Percentiles rank a stretch among this genome's conserved stretches.
Conservation (phyloP, 768 basidiomycete genomes). For the Trametes punicea region DNA sequence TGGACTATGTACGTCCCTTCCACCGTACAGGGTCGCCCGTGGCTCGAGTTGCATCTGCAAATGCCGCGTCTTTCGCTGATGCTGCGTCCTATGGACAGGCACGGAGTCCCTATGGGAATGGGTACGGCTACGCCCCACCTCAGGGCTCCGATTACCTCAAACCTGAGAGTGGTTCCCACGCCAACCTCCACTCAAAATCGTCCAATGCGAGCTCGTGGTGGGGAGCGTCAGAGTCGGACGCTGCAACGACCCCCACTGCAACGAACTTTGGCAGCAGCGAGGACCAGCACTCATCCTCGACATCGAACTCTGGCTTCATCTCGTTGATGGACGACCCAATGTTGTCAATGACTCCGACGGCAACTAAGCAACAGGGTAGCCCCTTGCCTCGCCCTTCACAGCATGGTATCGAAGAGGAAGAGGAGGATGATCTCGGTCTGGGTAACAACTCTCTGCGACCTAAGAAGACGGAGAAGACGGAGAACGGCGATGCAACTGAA, state of each 20-base stretch:
- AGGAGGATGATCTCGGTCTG: conserved; percentile 87
- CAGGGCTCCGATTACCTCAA: conserved; percentile 15
- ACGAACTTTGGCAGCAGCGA: conserved; percentile 60
- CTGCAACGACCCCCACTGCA: conserved; percentile 70
- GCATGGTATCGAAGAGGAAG: conserved; percentile 46
- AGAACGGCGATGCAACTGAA: conserved; percentile 4
- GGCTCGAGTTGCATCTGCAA: conserved; percentile 52
- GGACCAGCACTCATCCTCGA: conserved; percentile 35
- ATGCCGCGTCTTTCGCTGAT: conserved; percentile 48
- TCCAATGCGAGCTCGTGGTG: conserved; percentile 53
- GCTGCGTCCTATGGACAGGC: conserved; percentile 35
- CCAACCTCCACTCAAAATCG: conserved; percentile 31
- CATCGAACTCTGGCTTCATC: conserved; percentile 56
- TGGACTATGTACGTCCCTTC: conserved; percentile 59
- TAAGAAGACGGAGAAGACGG: conserved; percentile 17
- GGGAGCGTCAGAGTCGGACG: conserved; percentile 45
- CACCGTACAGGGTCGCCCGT: conserved; percentile 48
- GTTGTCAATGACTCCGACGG: conserved; percentile 37
- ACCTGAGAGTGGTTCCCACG: conserved; percentile 13
- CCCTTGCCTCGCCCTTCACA: conserved; percentile 13
- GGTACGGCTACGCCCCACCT: conserved; percentile 37
- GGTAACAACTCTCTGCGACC: conserved; percentile 61
- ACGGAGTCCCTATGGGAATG: conserved; percentile 30
- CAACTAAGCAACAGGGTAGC: conserved; percentile 17
- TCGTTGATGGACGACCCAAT: conserved; percentile 73